phyloP scores from a whole-genome alignment of 768 basidiomycete genomes.

The Albatrellus ellisii region DNA sequence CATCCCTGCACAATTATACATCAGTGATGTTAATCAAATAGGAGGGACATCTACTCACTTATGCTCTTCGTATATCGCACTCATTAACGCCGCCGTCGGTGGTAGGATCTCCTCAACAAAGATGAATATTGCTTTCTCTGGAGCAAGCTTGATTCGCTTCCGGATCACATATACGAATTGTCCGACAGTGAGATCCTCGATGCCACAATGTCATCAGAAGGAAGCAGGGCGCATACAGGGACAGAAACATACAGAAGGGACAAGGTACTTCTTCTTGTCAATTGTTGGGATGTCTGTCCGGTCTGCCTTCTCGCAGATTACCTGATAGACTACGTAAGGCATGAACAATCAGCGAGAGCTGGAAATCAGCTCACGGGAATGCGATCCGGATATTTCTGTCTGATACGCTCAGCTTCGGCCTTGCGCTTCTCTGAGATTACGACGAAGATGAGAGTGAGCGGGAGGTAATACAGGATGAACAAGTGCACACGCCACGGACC shows the following conservation, averaged over 20 bases:
- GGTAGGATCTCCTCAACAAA: slow-evolving; percentile 98
- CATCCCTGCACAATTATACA: slow-evolving; percentile 49
- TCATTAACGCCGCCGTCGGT: slow-evolving; percentile 97
- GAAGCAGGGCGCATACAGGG: neutral
- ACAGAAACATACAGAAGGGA: slow-evolving; percentile 62
- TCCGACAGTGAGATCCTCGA: slow-evolving; percentile 87
- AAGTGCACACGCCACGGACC: slow-evolving; percentile 39
- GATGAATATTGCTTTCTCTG: slow-evolving; percentile 99
- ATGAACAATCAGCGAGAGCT: neutral
- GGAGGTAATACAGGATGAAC: slow-evolving; percentile 18
- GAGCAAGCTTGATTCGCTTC: slow-evolving; percentile 98
- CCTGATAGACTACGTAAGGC: slow-evolving; percentile 32
- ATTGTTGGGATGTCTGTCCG: slow-evolving; percentile 97
- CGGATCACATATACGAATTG: slow-evolving; percentile 99
- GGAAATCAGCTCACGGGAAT: slow-evolving; percentile 68
- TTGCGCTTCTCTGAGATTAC: slow-evolving; percentile 83
- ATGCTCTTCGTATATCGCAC: slow-evolving; percentile 98
- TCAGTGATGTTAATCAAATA: neutral
- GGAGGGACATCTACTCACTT: slow-evolving; percentile 48
- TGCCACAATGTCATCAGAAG: slow-evolving; percentile 4
- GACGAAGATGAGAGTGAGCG: slow-evolving; percentile 21
- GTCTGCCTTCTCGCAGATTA: slow-evolving; percentile 99
- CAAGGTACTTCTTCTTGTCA: slow-evolving; percentile 99
- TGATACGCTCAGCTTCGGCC: slow-evolving; percentile 95
- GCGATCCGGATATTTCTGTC: slow-evolving; percentile 97